These are phyloP conservation scores for Fusarium sp. DNA, from an alignment of 2,329 filamentous ascomycete genomes.

Conservation along the genomic window DNA sequence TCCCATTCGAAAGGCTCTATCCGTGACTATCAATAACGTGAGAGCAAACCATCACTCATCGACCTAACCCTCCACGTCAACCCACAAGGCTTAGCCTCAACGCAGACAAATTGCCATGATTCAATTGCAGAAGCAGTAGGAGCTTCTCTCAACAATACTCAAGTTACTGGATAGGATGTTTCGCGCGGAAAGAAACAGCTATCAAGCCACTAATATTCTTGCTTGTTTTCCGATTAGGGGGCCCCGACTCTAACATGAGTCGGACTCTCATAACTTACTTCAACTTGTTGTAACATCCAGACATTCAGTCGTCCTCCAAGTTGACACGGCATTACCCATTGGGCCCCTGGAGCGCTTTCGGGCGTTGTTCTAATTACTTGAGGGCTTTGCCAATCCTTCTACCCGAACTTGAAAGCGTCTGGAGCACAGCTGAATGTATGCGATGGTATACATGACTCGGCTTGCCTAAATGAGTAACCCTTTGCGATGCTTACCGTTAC, in stretches of 20 bases:
- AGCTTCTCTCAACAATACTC: neutral
- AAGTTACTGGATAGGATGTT: neutral
- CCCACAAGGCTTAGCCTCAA: slow-evolving; percentile 28
- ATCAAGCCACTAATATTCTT: neutral
- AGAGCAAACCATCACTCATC: slow-evolving; percentile 8
- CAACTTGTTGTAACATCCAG: neutral
- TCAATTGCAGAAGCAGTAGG: slow-evolving; percentile 16
- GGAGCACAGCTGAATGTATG: neutral
- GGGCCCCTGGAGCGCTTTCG: neutral
- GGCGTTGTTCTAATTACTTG: neutral
- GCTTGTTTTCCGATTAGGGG: neutral
- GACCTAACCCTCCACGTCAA: slow-evolving; percentile 31
- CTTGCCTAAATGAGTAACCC: slow-evolving; percentile 44
- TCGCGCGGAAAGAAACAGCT: neutral
- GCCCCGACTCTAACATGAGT: neutral
- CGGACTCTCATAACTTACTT: neutral
- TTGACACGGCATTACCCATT: neutral
- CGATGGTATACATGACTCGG: slow-evolving; percentile 28
- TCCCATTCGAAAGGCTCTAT: slow-evolving; percentile 4
- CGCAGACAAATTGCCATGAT: slow-evolving; percentile 12
- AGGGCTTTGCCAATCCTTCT: neutral
- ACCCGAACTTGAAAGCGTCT: neutral
- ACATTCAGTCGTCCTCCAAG: neutral
- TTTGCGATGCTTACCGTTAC: neutral
- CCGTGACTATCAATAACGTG: neutral